Conservation (phyloP, 2,329 filamentous ascomycete genomes). For the Dryadomyces sulphureus region DNA sequence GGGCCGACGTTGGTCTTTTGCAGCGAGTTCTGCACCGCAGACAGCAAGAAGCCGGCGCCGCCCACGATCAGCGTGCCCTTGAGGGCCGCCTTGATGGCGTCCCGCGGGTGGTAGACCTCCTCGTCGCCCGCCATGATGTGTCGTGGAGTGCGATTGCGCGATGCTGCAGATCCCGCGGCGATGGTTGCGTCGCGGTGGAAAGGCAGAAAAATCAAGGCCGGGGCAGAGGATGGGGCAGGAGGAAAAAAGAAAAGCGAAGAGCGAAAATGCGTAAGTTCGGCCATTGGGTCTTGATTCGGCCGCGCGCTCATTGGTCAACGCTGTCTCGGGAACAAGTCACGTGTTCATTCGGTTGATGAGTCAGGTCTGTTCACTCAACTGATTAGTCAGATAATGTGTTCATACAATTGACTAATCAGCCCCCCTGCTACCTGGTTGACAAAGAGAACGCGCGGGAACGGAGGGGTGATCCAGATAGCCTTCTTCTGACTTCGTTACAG, state of each 20-base stretch:
- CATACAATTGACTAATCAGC: no score
- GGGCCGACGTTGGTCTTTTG: slow-evolving; percentile 68
- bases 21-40: slow-evolving; percentile 67
- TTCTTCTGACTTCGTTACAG: not conserved
- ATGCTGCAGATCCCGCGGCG: not conserved
- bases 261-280: slow-evolving; percentile 11
- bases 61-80: slow-evolving; percentile 41
- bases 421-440: no score
- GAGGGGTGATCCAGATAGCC: no score
- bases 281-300: slow-evolving; percentile 9
- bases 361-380: no score
- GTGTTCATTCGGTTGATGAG: no score
- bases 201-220: not conserved
- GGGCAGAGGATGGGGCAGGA: not conserved
- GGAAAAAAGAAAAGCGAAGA: slow-evolving; percentile 3
- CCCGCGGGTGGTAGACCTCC: slow-evolving; percentile 23
- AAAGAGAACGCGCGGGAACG: no score
- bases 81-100: slow-evolving; percentile 43
- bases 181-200: not conserved
- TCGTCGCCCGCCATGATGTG: slow-evolving; percentile 18
- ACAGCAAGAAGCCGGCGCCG: slow-evolving; percentile 37
- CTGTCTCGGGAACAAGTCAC: no score
- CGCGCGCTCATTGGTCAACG: slow-evolving; percentile 10
- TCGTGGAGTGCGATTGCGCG: slow-evolving; percentile 4
- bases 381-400: slow-evolving; percentile 4